Conservation (phyloP, 1,284 basidiomycete species). For the Puccinia polysora region DNA sequence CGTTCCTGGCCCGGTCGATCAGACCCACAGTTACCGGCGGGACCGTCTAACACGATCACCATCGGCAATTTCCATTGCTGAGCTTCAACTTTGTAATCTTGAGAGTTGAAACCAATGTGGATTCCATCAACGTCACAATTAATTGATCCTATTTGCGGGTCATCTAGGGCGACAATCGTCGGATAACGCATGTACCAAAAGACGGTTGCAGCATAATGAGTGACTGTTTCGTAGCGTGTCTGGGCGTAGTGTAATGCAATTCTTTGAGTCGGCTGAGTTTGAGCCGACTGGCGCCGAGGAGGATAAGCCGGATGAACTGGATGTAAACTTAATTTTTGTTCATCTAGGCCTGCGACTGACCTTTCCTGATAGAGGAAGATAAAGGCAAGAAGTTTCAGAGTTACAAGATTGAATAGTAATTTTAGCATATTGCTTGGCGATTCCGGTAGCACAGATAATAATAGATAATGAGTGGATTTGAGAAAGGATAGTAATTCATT, state of each 20-base stretch:
- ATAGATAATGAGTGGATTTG: too few relatives aligned
- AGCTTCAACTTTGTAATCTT: neutral
- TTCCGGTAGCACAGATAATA: too few relatives aligned
- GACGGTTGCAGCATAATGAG: slow-evolving; percentile 28
- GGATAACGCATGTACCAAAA: slow-evolving; percentile 28
- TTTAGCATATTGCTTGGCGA: too few relatives aligned
- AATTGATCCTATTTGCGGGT: slow-evolving; percentile 22
- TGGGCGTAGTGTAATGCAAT: slow-evolving; percentile 31
- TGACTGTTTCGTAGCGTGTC: neutral
- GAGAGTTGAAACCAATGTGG: slow-evolving; percentile 18
- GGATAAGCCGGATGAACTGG: slow-evolving; percentile 21
- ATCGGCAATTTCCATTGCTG: slow-evolving; percentile 30
- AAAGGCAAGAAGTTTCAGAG: too few relatives aligned
- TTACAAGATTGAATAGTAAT: too few relatives aligned
- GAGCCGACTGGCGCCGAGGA: slow-evolving; percentile 16
- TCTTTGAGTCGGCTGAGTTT: slow-evolving; percentile 4
- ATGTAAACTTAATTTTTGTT: slow-evolving; percentile 29
- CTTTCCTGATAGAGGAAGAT: too few relatives aligned
- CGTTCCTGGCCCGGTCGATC: slow-evolving; percentile 12
- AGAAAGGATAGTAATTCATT: too few relatives aligned
- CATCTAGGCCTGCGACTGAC: too few relatives aligned
- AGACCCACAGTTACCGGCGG: slow-evolving; percentile 22
- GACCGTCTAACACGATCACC: slow-evolving; percentile 30
- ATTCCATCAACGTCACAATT: slow-evolving; percentile 33
- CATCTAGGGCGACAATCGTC: slow-evolving; percentile 23